These are phyloP conservation scores for Wickerhamiella vanderwaltii DNA, from an alignment of 805 yeast species.

Conservation along the genomic window DNA sequence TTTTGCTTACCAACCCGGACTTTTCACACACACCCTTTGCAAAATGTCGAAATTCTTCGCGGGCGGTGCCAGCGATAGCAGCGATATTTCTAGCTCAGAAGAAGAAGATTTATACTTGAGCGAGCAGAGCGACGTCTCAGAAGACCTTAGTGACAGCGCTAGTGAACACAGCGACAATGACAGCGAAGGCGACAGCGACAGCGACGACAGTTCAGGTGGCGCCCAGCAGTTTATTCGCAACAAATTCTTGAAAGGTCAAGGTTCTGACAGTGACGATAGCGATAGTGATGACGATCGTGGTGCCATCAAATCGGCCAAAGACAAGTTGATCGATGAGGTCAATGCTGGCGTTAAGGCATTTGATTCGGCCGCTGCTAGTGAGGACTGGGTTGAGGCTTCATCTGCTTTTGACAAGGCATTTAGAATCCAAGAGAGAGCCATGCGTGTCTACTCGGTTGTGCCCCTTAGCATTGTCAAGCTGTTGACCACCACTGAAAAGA, in stretches of 20 bases:
- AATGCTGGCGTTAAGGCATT: slow-evolving; percentile 51
- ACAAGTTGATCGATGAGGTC: slow-evolving; percentile 82
- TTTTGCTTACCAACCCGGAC: slow-evolving; percentile 4
- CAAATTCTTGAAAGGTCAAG: slow-evolving; percentile 29
- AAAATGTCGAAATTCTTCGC: slow-evolving; percentile 96
- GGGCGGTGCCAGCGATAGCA: slow-evolving; percentile 37
- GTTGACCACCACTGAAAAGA: slow-evolving; percentile 60
- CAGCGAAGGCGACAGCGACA: slow-evolving; percentile 39
- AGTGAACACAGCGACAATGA: slow-evolving; percentile 30
- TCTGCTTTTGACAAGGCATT: slow-evolving; percentile 66
- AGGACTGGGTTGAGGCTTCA: slow-evolving; percentile 69
- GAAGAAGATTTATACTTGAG: slow-evolving; percentile 41
- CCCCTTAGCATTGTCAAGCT: slow-evolving; percentile 63
- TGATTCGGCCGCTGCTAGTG: slow-evolving; percentile 52
- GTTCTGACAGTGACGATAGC: slow-evolving; percentile 36
- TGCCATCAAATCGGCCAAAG: slow-evolving; percentile 87
- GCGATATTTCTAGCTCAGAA: slow-evolving; percentile 48
- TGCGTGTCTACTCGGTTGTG: slow-evolving; percentile 61
- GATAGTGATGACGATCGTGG: slow-evolving; percentile 63
- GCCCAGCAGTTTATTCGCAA: slow-evolving; percentile 26
- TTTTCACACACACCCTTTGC: background rate
- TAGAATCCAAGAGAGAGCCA: slow-evolving; percentile 52
- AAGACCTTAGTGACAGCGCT: slow-evolving; percentile 29
- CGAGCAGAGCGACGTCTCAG: slow-evolving; percentile 29
- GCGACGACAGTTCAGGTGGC: slow-evolving; percentile 21